Evolutionary conservation across 2,329 filamentous ascomycete genomes (phyloP).

Genomic region (Neofusicoccum parvum): DNA sequence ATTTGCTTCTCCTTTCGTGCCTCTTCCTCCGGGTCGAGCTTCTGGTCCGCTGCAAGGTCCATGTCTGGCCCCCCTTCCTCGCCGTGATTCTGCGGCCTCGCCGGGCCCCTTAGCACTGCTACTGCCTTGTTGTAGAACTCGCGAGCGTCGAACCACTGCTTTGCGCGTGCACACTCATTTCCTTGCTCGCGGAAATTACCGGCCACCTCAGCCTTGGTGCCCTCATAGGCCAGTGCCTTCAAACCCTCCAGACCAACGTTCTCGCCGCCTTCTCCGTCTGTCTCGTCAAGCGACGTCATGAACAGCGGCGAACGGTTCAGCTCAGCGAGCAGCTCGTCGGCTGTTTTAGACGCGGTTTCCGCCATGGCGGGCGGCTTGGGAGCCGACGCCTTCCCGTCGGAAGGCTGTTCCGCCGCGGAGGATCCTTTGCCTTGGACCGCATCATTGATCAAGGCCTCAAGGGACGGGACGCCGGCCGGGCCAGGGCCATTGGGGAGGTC

Average conservation of each 20-base stretch:
- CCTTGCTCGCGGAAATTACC: slow-evolving; percentile 87
- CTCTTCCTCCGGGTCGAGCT: slow-evolving; percentile 61
- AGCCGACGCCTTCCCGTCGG: slow-evolving; percentile 36
- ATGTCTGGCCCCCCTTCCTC: slow-evolving; percentile 49
- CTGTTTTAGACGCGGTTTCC: slow-evolving; percentile 57
- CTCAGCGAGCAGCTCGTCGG: slow-evolving; percentile 63
- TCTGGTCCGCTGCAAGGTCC: slow-evolving; percentile 47
- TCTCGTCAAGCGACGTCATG: slow-evolving; percentile 83
- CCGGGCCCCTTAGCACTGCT: slow-evolving; percentile 65
- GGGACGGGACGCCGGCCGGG: slow-evolving; percentile 4
- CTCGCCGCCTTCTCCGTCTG: slow-evolving; percentile 64
- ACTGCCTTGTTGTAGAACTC: slow-evolving; percentile 93
- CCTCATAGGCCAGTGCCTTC: slow-evolving; percentile 89
- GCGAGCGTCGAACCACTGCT: slow-evolving; percentile 77
- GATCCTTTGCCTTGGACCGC: slow-evolving; percentile 1
- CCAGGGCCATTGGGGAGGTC: background rate
- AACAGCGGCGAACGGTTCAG: slow-evolving; percentile 81
- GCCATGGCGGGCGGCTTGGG: slow-evolving; percentile 62
- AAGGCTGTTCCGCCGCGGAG: background rate
- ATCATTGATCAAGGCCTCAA: slow-evolving; percentile 17
- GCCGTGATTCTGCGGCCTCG: slow-evolving; percentile 51
- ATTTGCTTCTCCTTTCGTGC: slow-evolving; percentile 62
- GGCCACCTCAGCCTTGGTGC: slow-evolving; percentile 80
- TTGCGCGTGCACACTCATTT: slow-evolving; percentile 79
- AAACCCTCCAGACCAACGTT: slow-evolving; percentile 85